Evolutionary conservation across 495 filamentous ascomycete species (phyloP), one percentile per base, ranked within the genome.

Genomic region (Rhizodiscina lignyota): DNA sequence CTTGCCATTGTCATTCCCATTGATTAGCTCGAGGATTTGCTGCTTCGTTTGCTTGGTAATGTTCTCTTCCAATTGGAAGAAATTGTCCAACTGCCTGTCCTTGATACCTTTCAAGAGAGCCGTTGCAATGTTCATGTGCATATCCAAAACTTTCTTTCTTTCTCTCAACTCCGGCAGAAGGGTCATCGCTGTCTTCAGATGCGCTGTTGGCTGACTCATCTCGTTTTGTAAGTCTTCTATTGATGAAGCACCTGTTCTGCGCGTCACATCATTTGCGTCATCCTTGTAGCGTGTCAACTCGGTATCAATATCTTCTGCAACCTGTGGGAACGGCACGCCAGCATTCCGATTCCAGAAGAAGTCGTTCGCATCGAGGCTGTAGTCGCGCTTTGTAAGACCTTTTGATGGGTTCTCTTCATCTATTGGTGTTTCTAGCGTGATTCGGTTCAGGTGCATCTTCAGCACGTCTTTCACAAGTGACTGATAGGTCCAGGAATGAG

Each of bases 71-170:
- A 93, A 67, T 56, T 96, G 83, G 60, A 84, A 96, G 61, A 80
- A 99, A 49, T 86, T 87, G 52, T 99, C 89, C 17, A 99, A 59
- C 52, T 96, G 84, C 2, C 91, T 76, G 43, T 87, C 84, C 55
- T 94, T 91, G 54, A 94, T 89, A 1, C 84, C 85, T 42, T 79
- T 80, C 31, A 93, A 59, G 5, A 93, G 55, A 12, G 80, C 74
- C 5, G 82, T 83, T n/a, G 83, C 70, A 38, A 94, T 94, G 52
- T 92, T 94, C 91, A 99, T 99, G 55, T 99, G 91, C 83, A 94
- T 96, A 50, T 94, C 87, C 10, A 99, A 67, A 13, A 75, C 69
- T 2, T 77, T 76, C 54, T 99, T 99, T 38, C 89, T 72, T 47
- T 94, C 89, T 28, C 83, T 74, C 34, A 99, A 60, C 53, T 96